A percentile compares a stretch with the other conserved stretches of the same genome.
Conservation (phyloP, 768 basidiomycete species). For the Suillus lakei region DNA sequence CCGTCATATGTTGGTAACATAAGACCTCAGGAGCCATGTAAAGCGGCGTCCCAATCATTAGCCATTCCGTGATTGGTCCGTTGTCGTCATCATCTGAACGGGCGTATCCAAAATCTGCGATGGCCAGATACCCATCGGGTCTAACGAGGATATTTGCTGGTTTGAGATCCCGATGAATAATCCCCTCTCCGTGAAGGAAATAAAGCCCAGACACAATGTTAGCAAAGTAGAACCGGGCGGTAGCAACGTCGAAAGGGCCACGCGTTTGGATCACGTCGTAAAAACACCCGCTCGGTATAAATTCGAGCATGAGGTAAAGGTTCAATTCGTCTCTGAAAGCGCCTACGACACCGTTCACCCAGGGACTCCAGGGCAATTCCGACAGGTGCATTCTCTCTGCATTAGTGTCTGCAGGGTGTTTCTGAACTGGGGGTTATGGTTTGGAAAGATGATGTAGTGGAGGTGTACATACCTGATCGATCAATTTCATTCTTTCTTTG, state of each 20-base stretch:
- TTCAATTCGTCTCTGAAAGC: slow-evolving; percentile 51
- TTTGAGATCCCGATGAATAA: slow-evolving; percentile 61
- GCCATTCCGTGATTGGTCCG: slow-evolving; percentile 33
- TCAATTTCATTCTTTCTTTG: slow-evolving; percentile 39
- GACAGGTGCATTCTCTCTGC: slow-evolving; percentile 47
- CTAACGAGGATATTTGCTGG: slow-evolving; percentile 63
- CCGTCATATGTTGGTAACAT: slow-evolving; percentile 26
- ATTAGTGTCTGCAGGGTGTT: slow-evolving; percentile 36
- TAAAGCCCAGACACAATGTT: slow-evolving; percentile 56
- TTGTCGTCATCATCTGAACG: slow-evolving; percentile 22
- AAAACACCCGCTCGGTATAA: slow-evolving; percentile 50
- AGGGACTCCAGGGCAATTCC: slow-evolving; percentile 57
- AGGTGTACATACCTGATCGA: slow-evolving; percentile 33
- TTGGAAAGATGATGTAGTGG: not conserved
- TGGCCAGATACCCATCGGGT: slow-evolving; percentile 55
- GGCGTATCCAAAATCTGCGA: slow-evolving; percentile 57
- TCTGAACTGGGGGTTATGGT: slow-evolving; percentile 20
- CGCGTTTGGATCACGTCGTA: slow-evolving; percentile 38
- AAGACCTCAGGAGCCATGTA: slow-evolving; percentile 57
- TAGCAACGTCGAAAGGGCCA: slow-evolving; percentile 36
- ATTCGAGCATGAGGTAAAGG: slow-evolving; percentile 57
- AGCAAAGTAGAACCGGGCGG: slow-evolving; percentile 55
- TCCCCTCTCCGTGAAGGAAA: slow-evolving; percentile 47
- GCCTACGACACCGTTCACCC: slow-evolving; percentile 51
- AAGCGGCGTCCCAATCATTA: slow-evolving; percentile 45